phyloP scores from a whole-genome alignment of 345 rosid genomes.

The Pistacia integerrima region DNA sequence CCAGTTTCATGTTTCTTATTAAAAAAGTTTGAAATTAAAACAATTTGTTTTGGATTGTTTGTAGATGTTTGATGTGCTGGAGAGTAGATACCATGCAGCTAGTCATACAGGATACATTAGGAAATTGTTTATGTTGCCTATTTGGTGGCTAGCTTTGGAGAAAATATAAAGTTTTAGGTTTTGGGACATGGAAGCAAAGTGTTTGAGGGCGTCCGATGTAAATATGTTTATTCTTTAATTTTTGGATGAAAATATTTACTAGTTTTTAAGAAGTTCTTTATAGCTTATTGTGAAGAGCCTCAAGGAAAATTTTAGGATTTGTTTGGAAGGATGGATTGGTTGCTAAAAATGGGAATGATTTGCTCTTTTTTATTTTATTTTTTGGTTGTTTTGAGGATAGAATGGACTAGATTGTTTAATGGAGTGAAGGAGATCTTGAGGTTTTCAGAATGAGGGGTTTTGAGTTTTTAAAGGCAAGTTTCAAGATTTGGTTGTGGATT shows the following conservation, averaged over 20 bases:
- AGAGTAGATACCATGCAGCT: background rate
- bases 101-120: background rate
- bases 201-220: background rate
- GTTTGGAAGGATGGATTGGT: slow-evolving; percentile 6
- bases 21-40: background rate
- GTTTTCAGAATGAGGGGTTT: background rate
- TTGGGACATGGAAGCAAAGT: background rate
- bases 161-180: background rate
- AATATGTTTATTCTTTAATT: background rate
- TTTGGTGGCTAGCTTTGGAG: background rate
- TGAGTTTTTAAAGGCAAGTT: background rate
- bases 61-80: background rate
- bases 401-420: background rate
- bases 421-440: background rate
- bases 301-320: background rate
- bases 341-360: slow-evolving; percentile 2
- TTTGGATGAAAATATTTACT: slow-evolving; percentile 8
- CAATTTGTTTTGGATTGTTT: background rate
- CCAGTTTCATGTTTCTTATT: background rate
- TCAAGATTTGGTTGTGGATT: background rate
- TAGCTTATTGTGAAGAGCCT: background rate
- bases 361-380: too few species aligned
- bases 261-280: background rate
- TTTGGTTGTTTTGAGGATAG: too few species aligned
- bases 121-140: slow-evolving; percentile 9